Conservation (phyloP, 176 grass and related monocot species). For the Aegilops speltoides region DNA sequence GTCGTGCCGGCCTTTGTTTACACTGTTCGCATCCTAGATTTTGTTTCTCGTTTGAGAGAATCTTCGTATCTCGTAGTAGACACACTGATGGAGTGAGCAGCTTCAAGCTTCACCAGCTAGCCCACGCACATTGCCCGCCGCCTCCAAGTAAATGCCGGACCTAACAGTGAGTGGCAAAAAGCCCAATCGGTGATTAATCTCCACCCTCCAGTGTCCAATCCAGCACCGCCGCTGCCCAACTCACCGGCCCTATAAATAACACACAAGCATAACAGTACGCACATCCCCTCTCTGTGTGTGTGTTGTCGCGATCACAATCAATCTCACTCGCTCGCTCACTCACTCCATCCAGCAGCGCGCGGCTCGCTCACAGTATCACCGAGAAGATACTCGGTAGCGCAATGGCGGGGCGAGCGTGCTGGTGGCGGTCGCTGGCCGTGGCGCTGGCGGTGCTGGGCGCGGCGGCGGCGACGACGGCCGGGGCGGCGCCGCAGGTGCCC, state of each 20-base stretch:
- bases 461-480: background rate
- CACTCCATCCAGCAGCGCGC: background rate
- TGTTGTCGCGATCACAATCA: conserved; percentile 6
- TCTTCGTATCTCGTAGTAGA: no score
- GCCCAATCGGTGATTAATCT: background rate
- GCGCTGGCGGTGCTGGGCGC: background rate
- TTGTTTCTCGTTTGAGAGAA: no score
- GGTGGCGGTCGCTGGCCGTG: background rate
- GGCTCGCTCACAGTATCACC: background rate
- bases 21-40: background rate
- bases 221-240: background rate
- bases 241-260: conserved; percentile 24
- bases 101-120: background rate
- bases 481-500: conserved; percentile 57
- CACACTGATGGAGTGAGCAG: no score
- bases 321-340: background rate
- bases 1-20: background rate
- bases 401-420: background rate
- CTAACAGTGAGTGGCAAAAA: background rate
- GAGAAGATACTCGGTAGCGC: background rate
- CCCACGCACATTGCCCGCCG: background rate
- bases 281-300: background rate
- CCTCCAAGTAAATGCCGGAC: conserved; percentile 11
- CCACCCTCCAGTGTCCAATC: conserved; percentile 7
- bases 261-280: background rate